phyloP scores from a whole-genome alignment of 1,284 basidiomycete genomes.

The Peniophora sp. region DNA sequence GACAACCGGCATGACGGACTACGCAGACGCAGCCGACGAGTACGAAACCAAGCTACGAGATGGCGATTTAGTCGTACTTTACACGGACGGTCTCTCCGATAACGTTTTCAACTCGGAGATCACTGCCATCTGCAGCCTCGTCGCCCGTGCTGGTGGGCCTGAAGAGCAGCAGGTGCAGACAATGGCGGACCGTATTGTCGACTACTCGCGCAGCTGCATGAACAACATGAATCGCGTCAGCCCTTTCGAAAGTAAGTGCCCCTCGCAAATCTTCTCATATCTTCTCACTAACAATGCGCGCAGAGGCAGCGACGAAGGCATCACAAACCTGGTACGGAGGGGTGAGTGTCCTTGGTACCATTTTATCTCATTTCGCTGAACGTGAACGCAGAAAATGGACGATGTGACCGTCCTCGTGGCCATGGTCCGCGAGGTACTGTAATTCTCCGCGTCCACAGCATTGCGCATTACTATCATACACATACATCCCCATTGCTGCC shows the following conservation, averaged over 20 bases:
- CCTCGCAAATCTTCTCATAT: not conserved
- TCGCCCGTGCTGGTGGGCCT: slow-evolving; percentile 43
- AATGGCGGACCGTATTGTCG: slow-evolving; percentile 65
- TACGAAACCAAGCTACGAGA: slow-evolving; percentile 61
- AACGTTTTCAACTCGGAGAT: slow-evolving; percentile 77
- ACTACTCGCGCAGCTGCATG: slow-evolving; percentile 67
- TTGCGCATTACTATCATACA: not conserved
- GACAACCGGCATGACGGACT: slow-evolving; percentile 44
- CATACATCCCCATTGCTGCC: not conserved
- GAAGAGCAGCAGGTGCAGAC: slow-evolving; percentile 58
- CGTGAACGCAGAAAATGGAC: slow-evolving; percentile 44
- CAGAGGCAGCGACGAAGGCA: slow-evolving; percentile 54
- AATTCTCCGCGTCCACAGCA: slow-evolving; percentile 7
- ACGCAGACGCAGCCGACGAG: slow-evolving; percentile 58
- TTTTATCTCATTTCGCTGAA: slow-evolving; percentile 2
- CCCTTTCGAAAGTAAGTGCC: slow-evolving; percentile 60
- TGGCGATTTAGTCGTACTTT: slow-evolving; percentile 67
- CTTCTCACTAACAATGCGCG: slow-evolving; percentile 6
- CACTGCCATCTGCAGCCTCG: slow-evolving; percentile 56
- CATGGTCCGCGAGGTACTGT: slow-evolving; percentile 48
- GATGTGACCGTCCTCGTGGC: slow-evolving; percentile 56
- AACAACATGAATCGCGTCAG: slow-evolving; percentile 50
- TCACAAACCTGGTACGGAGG: slow-evolving; percentile 63
- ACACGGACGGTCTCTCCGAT: slow-evolving; percentile 83
- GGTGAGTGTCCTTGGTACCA: slow-evolving; percentile 26